Evolutionary conservation across 192 early-diverging fungal species (phyloP), one percentile per base, ranked within the genome.

Genomic region (Podila minutissima): DNA sequence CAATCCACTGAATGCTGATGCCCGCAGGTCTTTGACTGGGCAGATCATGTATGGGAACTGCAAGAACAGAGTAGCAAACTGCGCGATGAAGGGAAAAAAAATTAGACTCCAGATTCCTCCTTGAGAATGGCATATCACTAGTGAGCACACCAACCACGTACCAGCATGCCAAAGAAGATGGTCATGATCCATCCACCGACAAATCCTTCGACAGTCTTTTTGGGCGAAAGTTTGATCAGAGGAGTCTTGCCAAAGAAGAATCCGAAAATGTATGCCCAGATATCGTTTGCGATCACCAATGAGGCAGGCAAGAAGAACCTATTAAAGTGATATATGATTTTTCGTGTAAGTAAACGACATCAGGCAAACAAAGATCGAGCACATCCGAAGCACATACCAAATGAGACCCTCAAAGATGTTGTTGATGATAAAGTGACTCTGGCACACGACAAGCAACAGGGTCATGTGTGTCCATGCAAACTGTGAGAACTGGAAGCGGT

Each of bases 391-490:
- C 53, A 55, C 53, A 22, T 26, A 55, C 97, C 97, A 99, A 67
- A 99, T 94, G 75, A 99, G 86, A 37, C 97, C 97, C 86, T 97
- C 96, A 77, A 99, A 94, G 74, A 99, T 96, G 85, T 99, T 99
- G 83, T 97, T 95, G 77, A 98, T 91, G 83, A 97, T 97, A 74
- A 95, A 97, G 82, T 99, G 96, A 74, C 93, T 94, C 82, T 97
- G 95, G 72, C 93, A 86, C 46, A 99, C 95, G 50, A 99, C 96
- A 19, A 99, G 82, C 37, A 97, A 84, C 64, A 99, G 82, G 5
- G 95, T 92, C 96, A 99, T 97, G 82, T 99, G 97, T 17, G 96
- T 99, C 96, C 95, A 97, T 31, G 92, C 94, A 78, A 99, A 99
- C 82, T 97, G 96, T 8, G 91, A 86, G 86, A 99, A 95, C 86